Evolutionary conservation across 305 asterid species (phyloP), one percentile per base, ranked within the genome.

Genomic region (Stenogyne calaminthoides): DNA sequence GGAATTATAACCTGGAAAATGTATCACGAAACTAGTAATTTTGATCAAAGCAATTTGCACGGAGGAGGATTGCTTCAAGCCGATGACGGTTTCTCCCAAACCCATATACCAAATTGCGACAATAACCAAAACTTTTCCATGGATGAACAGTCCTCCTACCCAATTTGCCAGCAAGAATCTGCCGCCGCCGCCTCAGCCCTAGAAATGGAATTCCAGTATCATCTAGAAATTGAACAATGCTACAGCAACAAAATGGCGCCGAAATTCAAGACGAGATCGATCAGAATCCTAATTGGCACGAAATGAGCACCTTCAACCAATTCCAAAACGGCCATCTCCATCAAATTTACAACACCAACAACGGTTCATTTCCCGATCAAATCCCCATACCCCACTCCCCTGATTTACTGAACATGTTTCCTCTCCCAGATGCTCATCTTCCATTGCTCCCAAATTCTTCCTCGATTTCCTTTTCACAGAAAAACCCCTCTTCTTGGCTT

Each of bases 161-260:
- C 81, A 0, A 71, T 63, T 57, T 68, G 52, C 18, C 85, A 77
- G 6, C 83, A 73, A 52, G 49, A 79, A 73, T 70, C 67, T 12
- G 75, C 80, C 3, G 29, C 29, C 29, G 29, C 29, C 3, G 25
- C 25, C 1, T n/a, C n/a, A n/a, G 86, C 88, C 37, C 73, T 88
- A 75, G 96, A 86, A 51, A 79, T 88, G 81, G 93, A 86, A 84
- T 75, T 89, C 62, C 97, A 88, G 20, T 88, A 78, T 56, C 89
- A 84, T 4, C 60, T 85, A 49, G 91, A 86, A 46, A 79, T 86
- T 74, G 91, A 84, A 25, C 80, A 82, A 6, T 79, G 84, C 71
- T 87, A 72, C 76, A 74, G 44, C 71, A 73, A 58, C 76, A 77
- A 67, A 72, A 27, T 49, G 69, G 19, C 69, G 73, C 7, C 42